These are phyloP conservation scores for Monosporozyma siamensis DNA, from an alignment of 805 yeast species.

Conservation along the genomic window DNA sequence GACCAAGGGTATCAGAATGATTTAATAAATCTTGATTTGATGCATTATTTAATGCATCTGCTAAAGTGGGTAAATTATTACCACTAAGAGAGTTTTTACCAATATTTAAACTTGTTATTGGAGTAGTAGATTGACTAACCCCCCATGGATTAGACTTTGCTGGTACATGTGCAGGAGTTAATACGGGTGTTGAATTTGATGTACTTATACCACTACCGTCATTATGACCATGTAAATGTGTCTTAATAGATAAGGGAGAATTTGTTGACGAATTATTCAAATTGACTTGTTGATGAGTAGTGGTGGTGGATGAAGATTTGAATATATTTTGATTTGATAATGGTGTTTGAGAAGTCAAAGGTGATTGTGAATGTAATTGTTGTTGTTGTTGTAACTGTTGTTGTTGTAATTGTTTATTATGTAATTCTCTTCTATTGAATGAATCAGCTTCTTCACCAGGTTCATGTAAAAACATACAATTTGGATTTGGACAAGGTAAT, in stretches of 20 bases:
- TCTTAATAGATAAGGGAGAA: constrained; percentile 26
- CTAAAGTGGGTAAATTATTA: constrained; percentile 21
- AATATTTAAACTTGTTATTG: constrained; percentile 19
- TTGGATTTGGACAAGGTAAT: constrained; percentile 94
- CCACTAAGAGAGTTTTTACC: constrained; percentile 20
- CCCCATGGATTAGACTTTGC: constrained; percentile 31
- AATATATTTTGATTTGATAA: neutral
- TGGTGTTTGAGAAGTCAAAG: neutral
- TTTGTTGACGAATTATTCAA: constrained; percentile 7
- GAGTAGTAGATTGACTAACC: constrained; percentile 24
- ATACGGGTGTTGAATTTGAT: constrained; percentile 19
- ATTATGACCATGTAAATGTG: constrained; percentile 18
- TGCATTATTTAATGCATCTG: constrained; percentile 13
- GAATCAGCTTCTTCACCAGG: constrained; percentile 99
- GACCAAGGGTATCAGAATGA: neutral
- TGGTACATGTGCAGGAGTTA: constrained; percentile 29
- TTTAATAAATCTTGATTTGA: neutral
- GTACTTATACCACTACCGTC: constrained; percentile 4
- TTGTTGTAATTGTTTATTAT: constrained; percentile 30
- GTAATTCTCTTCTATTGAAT: constrained; percentile 56
- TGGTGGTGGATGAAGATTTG: constrained; percentile 4
- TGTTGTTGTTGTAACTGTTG: constrained; percentile 24
- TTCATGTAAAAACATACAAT: constrained; percentile 97
- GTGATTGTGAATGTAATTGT: constrained; percentile 17
- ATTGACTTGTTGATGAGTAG: constrained; percentile 7